Base-by-base conservation (phyloP, 2,329 filamentous ascomycete genomes). In the Sclerotinia borealis region DNA sequence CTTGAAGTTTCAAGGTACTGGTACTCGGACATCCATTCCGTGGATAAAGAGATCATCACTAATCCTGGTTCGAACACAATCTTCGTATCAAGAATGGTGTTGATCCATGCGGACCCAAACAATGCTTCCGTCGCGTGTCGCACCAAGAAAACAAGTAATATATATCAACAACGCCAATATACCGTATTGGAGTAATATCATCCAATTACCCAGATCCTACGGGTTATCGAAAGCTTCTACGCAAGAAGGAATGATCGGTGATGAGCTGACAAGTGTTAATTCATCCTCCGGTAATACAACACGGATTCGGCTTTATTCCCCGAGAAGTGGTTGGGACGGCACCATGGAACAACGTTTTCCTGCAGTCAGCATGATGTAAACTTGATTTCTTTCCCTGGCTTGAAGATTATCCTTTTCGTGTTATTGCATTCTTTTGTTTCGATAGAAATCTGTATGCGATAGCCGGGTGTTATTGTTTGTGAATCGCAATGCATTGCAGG, bases 361-460 rank as follows among this genome's bases (percentile, higher is more conserved):
- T 58, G 56, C 55, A 58, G 27, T 47, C 55, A 47, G 39, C 31
- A 50, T 59, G 25, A 49, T 27, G 22, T 22, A 59, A 36, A 50
- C 43, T 29, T n/a, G 17, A 9, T 50, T 39, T 29, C 37, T 13
- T 15, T 5, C 6, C 31, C 39, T 29, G 27, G 6, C 19, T 58
- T 15, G 39, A 58, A 17, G n/a, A 19, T 7, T 5, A 45, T 36
- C 29, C 29, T 22, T 4, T 27, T 58, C 11, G n/a, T n/a, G 5
- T 11, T 22, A 31, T 56, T 25, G 10, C 43, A 47, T 47, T 25
- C 10, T 25, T 45, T 45, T 22, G 4, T 22, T 45, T 19, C 41
- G 43, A 25, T n/a, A 25, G 43, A 25, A 47, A 47, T 25, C 22
- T 9, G 25, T 15, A 47, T 47, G 22, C n/a, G 41, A 45, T 22